A percentile compares a stretch with the other conserved stretches of the same genome.
phyloP scores from a whole-genome alignment of 768 basidiomycete species.

The Boletus pseudopeckii region DNA sequence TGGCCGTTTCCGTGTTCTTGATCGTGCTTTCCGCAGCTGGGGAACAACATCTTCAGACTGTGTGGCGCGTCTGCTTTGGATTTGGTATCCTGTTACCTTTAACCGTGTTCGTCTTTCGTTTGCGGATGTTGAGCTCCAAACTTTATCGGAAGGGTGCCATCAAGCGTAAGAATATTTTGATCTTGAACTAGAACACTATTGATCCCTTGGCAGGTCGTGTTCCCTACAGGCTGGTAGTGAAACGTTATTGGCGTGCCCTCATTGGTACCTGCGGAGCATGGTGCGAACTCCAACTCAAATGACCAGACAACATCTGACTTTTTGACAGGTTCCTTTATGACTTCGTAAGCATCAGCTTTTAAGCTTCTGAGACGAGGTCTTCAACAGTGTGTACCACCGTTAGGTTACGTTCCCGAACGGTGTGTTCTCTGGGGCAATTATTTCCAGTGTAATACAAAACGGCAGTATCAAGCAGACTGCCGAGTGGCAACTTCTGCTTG shows the following conservation, averaged over 20 bases:
- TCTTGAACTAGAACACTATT: neutral
- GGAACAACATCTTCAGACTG: conserved; percentile 54
- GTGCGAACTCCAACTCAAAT: conserved; percentile 29
- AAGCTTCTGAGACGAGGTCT: neutral
- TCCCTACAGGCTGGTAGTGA: conserved; percentile 58
- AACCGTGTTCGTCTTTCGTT: conserved; percentile 67
- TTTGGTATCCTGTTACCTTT: conserved; percentile 61
- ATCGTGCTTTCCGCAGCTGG: conserved; percentile 68
- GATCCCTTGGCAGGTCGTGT: conserved; percentile 41
- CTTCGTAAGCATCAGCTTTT: conserved; percentile 38
- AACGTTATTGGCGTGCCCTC: conserved; percentile 63
- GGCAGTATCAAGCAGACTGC: conserved; percentile 56
- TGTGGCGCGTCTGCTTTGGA: conserved; percentile 68
- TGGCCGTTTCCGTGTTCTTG: conserved; percentile 64
- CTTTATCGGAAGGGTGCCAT: conserved; percentile 65
- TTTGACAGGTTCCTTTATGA: conserved; percentile 62
- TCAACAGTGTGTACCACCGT: neutral
- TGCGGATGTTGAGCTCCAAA: conserved; percentile 67
- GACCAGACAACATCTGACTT: conserved; percentile 1
- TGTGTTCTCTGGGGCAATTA: conserved; percentile 65
- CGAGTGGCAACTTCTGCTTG: conserved; percentile 68
- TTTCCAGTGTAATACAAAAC: conserved; percentile 59
- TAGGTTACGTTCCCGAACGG: conserved; percentile 72
- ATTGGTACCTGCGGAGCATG: conserved; percentile 75
- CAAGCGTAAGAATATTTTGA: conserved; percentile 40